Base-by-base conservation (phyloP, 371 early-diverging fungal genomes). In the Paraphysoderma sedebokerense region DNA sequence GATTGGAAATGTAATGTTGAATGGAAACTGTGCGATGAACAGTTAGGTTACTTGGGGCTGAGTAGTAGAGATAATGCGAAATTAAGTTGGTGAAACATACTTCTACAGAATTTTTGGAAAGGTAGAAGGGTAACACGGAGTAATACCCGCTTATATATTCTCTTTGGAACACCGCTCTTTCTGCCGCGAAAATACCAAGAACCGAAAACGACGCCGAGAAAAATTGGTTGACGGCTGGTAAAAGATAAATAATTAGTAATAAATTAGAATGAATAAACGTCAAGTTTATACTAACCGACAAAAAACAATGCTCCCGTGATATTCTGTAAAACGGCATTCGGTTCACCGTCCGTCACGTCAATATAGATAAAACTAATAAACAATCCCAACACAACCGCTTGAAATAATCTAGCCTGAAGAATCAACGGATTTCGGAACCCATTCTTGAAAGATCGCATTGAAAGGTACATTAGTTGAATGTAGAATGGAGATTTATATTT, bases 131-230 rank as follows among this genome's bases (percentile, higher is more conserved):
- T 0, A 69, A 61, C 20, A 71, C 47, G 0, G 57, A 44, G 57
- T 82, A 82, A 55, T 77, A 78, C 0, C 73, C 75, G n/a, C 62
- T 58, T 5, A 61, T 63, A 48, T 68, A 63, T 47, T 82, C 82
- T 38, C 78, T 64, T 46, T 57, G 45, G 35, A 80, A 79, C 22
- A 82, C 67, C 1, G 50, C 51, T 0, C 68, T 66, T 46, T 70
- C 70, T 0, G 53, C 58, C 0, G 71, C 62, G 51, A 77, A 81
- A 9, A 68, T 62, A 8, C 62, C 59, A 41, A 76, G 51, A 3
- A 74, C 68, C 0, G 62, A 53, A 30, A 76, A 49, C 19, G 61
- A 56, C n/a, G 61, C 51, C 37, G 57, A 56, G 2, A 72, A 55
- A 33, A 67, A 51, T 38, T 63, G 60, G n/a, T 67, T 59, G 40